Base-by-base conservation (phyloP, 768 basidiomycete species). In the Mycena kentingensis region DNA sequence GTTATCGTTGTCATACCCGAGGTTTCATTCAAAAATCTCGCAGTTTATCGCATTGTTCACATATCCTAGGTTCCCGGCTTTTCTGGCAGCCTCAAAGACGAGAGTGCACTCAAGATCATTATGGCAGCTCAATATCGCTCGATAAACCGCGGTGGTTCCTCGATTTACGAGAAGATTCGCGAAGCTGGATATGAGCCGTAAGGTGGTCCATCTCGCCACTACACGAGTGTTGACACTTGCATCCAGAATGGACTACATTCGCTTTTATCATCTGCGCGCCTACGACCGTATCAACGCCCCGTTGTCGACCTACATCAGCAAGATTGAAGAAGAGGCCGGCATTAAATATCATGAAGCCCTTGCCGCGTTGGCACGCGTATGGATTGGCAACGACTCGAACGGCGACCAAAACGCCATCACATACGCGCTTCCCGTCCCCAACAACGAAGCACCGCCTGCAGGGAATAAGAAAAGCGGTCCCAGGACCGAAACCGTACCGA, bases 51-150 rank as follows among this genome's bases (percentile, higher is more conserved):
- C 46, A 75, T 95, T 43, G 81, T 98, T 15, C 72, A 87, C 18
- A 88, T 98, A 45, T 96, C 95, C 0, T 93, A 96, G 65, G 78
- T 97, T 2, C 95, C 95, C 12, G 94, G 87, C 1, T 97, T 98
- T 68, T 77, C 93, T 0, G 80, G 95, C 2, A 84, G 92, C 66
- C 76, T 97, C 66, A 88, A 85, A 73, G 73, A 69, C 42, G 84
- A 82, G 53, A 65, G 68, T 0, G 71, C 87, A 1, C 61, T 93
- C 48, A 85, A 88, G 74, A 88, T 74, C 10, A 95, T 97, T 67
- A 86, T 96, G 87, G 92, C 84, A 10, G 93, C 85, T 1, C 88
- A 90, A 63, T 91, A 88, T 64, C 80, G 91, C 37, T 88, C 89
- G 0, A 95, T 98, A 61, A 95, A 94, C 65, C 83, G 94, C 19